Evolutionary conservation across 441 rosid genomes (phyloP).

Genomic region (Mallotus repandus): DNA sequence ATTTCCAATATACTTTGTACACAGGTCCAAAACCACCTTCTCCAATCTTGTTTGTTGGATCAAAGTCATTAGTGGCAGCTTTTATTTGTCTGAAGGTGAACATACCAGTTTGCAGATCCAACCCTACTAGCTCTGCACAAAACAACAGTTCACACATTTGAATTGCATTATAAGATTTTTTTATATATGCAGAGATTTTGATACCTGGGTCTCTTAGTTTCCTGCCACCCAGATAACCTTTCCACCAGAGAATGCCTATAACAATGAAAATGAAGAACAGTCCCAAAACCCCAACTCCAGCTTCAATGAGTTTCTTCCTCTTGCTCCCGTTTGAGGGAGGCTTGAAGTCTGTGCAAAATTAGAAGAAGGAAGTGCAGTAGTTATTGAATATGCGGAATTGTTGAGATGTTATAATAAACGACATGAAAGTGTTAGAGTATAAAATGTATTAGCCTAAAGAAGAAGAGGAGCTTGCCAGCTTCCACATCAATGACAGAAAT

Average conservation of each 20-base stretch:
- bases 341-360: slow-evolving; percentile 13
- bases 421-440: too few relatives aligned
- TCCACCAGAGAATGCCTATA: slow-evolving; percentile 12
- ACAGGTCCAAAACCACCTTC: too few relatives aligned
- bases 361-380: not conserved
- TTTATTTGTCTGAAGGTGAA: too few relatives aligned
- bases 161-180: not conserved
- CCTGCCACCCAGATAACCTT: slow-evolving; percentile 7
- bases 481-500: slow-evolving; percentile 25
- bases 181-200: too few relatives aligned
- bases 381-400: too few relatives aligned
- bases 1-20: too few relatives aligned
- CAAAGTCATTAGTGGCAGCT: too few relatives aligned
- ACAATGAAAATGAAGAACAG: slow-evolving; percentile 10
- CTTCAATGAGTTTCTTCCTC: not conserved
- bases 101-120: too few relatives aligned
- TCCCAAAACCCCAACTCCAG: slow-evolving; percentile 11
- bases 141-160: not conserved
- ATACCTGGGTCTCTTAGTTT: slow-evolving; percentile 17
- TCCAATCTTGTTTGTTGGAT: too few relatives aligned
- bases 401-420: too few relatives aligned
- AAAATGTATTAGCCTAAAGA: not conserved
- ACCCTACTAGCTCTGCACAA: slow-evolving; percentile 22
- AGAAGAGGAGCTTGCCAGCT: slow-evolving; percentile 15
- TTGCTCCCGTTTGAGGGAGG: slow-evolving; percentile 4